These are phyloP conservation scores for Colletotrichum euphorbiae DNA, from an alignment of 2,329 filamentous ascomycete species.

Conservation along the genomic window DNA sequence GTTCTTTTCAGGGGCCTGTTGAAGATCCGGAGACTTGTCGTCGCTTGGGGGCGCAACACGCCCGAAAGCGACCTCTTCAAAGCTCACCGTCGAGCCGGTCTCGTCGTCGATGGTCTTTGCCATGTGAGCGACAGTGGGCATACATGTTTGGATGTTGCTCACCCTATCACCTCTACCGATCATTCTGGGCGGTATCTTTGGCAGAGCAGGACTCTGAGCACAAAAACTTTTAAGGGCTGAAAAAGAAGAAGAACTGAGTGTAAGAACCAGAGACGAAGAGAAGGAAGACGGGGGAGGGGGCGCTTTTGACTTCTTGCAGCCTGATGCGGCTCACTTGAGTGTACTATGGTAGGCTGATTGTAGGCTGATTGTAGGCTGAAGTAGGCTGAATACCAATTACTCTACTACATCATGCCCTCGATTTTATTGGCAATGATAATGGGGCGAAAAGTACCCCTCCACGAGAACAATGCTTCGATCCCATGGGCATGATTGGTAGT, in stretches of 20 bases:
- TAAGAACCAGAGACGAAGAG: not conserved
- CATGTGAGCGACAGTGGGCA: not conserved
- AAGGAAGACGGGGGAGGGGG: not conserved
- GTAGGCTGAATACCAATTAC: constrained; percentile 1
- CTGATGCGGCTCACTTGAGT: constrained; percentile 11
- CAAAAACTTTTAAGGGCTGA: too few relatives aligned
- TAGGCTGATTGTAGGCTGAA: constrained; percentile 1
- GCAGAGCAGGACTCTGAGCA: too few relatives aligned
- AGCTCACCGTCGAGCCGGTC: constrained; percentile 47
- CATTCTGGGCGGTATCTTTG: constrained; percentile 10
- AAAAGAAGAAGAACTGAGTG: not conserved
- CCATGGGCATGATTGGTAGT: constrained; percentile 21
- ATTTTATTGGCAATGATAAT: constrained; percentile 12
- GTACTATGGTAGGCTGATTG: not conserved
- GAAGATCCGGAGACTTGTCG: constrained; percentile 37
- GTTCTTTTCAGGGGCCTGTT: constrained; percentile 42
- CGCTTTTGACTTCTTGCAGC: not conserved
- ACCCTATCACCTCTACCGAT: constrained; percentile 27
- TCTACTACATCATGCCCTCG: not conserved
- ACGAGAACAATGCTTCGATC: not conserved
- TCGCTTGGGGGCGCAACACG: not conserved
- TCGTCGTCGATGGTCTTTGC: constrained; percentile 42
- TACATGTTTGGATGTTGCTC: not conserved
- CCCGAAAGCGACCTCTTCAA: constrained; percentile 47
- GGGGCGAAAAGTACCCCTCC: constrained; percentile 18